Conservation (phyloP, 805 yeast genomes). For the Lachancea fermentati region DNA sequence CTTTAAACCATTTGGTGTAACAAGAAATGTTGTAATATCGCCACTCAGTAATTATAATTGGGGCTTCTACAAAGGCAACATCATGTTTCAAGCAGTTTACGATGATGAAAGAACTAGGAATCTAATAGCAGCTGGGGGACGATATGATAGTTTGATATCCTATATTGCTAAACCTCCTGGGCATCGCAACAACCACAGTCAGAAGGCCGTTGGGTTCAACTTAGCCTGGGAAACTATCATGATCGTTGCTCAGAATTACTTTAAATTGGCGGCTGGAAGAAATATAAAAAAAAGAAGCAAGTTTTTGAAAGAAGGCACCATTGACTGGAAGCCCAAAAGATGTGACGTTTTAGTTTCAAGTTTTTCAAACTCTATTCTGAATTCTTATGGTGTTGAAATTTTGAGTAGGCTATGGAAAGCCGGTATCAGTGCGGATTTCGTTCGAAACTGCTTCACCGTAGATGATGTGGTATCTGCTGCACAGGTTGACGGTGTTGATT, state of each 20-base stretch:
- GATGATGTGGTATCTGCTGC: constrained; percentile 70
- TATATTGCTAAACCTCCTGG: constrained; percentile 56
- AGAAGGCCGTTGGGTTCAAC: constrained; percentile 81
- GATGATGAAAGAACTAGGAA: constrained; percentile 48
- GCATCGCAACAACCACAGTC: constrained; percentile 29
- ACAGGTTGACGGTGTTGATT: constrained; percentile 60
- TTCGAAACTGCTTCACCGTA: constrained; percentile 39
- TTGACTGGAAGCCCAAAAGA: constrained; percentile 52
- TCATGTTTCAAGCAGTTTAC: constrained; percentile 83
- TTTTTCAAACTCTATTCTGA: constrained; percentile 50
- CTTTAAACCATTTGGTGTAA: constrained; percentile 54
- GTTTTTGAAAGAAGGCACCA: constrained; percentile 31
- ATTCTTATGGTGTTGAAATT: constrained; percentile 58
- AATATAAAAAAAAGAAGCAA: constrained; percentile 33
- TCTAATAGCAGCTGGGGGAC: constrained; percentile 84
- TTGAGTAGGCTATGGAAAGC: constrained; percentile 63
- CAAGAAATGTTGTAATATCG: constrained; percentile 52
- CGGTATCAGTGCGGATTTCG: constrained; percentile 74
- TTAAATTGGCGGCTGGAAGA: constrained; percentile 33
- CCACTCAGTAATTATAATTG: constrained; percentile 84
- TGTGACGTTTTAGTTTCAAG: constrained; percentile 82
- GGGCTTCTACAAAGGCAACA: constrained; percentile 69
- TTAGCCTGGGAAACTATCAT: constrained; percentile 67
- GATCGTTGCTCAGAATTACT: constrained; percentile 44
- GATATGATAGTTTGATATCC: constrained; percentile 73